Conservation (phyloP, 495 filamentous ascomycete genomes). For the Aspergillus nidulans region DNA sequence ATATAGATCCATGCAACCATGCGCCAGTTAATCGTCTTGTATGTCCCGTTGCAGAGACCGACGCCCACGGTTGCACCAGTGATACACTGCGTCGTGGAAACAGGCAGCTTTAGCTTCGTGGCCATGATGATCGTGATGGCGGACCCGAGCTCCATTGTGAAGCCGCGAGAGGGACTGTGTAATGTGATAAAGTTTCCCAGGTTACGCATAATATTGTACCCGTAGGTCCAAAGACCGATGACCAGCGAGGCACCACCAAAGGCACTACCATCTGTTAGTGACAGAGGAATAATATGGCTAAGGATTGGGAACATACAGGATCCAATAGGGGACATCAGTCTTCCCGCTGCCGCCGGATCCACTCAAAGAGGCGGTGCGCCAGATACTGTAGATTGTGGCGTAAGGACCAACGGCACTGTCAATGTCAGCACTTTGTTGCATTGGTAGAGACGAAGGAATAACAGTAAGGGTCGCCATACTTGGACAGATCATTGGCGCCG, state of each 20-base stretch:
- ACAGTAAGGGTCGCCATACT: no score
- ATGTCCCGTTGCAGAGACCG: conserved; percentile 55
- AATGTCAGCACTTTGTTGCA: neutral
- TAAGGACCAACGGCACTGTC: conserved; percentile 16
- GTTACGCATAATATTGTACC: conserved; percentile 23
- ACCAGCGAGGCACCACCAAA: conserved; percentile 16
- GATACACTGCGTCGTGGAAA: conserved; percentile 51
- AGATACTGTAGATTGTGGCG: conserved; percentile 17
- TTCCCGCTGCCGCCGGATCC: neutral
- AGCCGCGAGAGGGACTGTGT: conserved; percentile 17
- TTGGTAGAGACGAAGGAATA: no score
- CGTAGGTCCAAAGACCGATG: conserved; percentile 21
- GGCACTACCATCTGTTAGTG: conserved; percentile 5
- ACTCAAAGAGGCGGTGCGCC: conserved; percentile 6
- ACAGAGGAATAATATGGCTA: neutral
- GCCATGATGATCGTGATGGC: conserved; percentile 18
- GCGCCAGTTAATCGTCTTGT: conserved; percentile 56
- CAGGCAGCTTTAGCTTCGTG: conserved; percentile 21
- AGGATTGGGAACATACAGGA: conserved; percentile 11
- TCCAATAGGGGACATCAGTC: conserved; percentile 16
- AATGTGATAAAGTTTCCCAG: conserved; percentile 19
- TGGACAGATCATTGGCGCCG: conserved; percentile 21
- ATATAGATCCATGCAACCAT: conserved; percentile 54
- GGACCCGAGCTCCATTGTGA: conserved; percentile 20
- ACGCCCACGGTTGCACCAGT: conserved; percentile 60